Conservation (phyloP, 1,139 yeast genomes). For the Sugiyamaella xylanicola region DNA sequence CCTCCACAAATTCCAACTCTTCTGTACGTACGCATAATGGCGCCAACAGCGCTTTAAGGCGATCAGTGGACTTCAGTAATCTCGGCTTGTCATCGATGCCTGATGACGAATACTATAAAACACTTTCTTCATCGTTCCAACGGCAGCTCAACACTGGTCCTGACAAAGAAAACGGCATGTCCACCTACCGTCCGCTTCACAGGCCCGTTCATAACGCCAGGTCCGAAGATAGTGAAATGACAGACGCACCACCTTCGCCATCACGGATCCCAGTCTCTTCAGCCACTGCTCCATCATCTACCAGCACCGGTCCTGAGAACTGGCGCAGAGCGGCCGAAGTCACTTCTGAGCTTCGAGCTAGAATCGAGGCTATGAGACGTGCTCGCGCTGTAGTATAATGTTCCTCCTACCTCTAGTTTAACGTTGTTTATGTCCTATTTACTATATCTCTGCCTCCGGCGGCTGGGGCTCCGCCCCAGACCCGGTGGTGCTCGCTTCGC, state of each 20-base stretch:
- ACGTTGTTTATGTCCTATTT: conserved; percentile 13
- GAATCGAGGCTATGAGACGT: conserved; percentile 82
- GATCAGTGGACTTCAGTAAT: conserved; percentile 29
- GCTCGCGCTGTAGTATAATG: conserved; percentile 21
- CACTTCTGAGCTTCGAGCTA: conserved; percentile 77
- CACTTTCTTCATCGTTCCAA: conserved; percentile 5
- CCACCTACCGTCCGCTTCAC: conserved; percentile 8
- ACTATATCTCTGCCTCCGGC: background rate
- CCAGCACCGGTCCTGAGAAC: conserved; percentile 48
- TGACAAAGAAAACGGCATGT: conserved; percentile 18
- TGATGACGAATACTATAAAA: conserved; percentile 22
- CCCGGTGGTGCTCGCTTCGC: too few relatives aligned
- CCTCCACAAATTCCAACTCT: conserved; percentile 3
- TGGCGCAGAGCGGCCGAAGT: conserved; percentile 93
- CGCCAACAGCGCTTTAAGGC: conserved; percentile 20
- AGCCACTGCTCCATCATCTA: conserved; percentile 11
- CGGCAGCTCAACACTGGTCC: conserved; percentile 4
- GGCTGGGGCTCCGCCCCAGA: conserved; percentile 17
- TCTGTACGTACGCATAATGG: conserved; percentile 16
- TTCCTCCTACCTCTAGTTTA: background rate
- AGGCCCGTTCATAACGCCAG: background rate
- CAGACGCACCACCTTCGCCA: conserved; percentile 12
- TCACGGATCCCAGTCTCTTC: conserved; percentile 12
- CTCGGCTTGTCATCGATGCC: conserved; percentile 4
- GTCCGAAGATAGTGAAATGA: conserved; percentile 10